phyloP scores from a whole-genome alignment of 2,329 filamentous ascomycete species.

The Claviceps capensis region DNA sequence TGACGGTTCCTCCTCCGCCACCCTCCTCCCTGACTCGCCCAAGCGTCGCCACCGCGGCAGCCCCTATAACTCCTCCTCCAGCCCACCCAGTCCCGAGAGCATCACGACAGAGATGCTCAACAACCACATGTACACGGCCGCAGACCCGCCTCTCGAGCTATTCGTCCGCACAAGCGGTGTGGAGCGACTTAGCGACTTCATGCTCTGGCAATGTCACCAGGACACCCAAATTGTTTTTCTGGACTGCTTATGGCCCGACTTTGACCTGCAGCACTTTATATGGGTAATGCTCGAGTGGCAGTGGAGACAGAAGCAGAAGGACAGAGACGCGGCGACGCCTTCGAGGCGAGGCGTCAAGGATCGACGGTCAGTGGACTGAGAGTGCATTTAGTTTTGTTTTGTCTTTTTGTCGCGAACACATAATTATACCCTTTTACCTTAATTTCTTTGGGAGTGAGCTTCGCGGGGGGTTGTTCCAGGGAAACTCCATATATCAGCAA shows the following conservation, averaged over 20 bases:
- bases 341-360: neutral
- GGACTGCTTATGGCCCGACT: conserved; percentile 88
- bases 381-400: neutral
- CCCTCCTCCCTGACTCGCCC: conserved; percentile 40
- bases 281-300: conserved; percentile 89
- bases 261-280: conserved; percentile 85
- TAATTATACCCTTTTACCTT: too few species aligned
- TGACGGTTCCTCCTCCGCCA: conserved; percentile 39
- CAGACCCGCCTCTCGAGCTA: conserved; percentile 76
- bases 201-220: conserved; percentile 97
- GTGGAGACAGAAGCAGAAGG: conserved; percentile 46
- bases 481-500: too few species aligned
- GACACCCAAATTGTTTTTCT: conserved; percentile 87
- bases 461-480: too few species aligned
- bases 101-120: conserved; percentile 76
- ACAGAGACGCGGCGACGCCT: conserved; percentile 29
- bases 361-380: neutral
- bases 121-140: conserved; percentile 76
- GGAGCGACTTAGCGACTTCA: conserved; percentile 85
- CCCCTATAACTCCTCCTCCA: conserved; percentile 20
- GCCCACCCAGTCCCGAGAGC: conserved; percentile 60
- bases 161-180: conserved; percentile 89
- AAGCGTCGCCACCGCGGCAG: conserved; percentile 23
- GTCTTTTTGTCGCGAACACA: neutral
- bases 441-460: too few species aligned